These are phyloP conservation scores for Phlyctochytrium planicorne DNA, from an alignment of 192 early-diverging fungal genomes.

Conservation along the genomic window DNA sequence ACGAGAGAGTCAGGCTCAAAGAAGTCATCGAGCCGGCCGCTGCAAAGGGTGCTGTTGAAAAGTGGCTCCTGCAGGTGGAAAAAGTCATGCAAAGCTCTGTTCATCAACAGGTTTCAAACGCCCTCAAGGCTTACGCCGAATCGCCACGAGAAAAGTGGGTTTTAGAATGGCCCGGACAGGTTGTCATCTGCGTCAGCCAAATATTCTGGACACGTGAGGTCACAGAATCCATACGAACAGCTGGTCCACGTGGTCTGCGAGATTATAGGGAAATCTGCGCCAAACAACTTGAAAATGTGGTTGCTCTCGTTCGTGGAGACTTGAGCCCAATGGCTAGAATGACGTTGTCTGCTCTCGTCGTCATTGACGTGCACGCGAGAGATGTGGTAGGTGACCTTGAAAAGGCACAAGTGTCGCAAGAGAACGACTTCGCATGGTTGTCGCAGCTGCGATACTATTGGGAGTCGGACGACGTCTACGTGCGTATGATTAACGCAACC, in stretches of 20 bases:
- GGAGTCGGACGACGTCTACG: constrained; percentile 57
- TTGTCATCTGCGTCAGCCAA: constrained; percentile 61
- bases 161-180: constrained; percentile 58
- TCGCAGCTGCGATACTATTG: constrained; percentile 65
- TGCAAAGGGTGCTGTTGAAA: constrained; percentile 61
- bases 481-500: constrained; percentile 62
- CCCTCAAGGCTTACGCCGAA: constrained; percentile 54
- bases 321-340: constrained; percentile 56
- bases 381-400: constrained; percentile 56
- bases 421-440: constrained; percentile 60
- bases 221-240: constrained; percentile 46
- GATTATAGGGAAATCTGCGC: constrained; percentile 50
- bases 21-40: constrained; percentile 63
- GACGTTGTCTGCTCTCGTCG: constrained; percentile 58
- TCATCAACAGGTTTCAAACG: constrained; percentile 53
- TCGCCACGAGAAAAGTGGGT: constrained; percentile 55
- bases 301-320: constrained; percentile 57
- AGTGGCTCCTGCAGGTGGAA: constrained; percentile 61
- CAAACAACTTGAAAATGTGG: constrained; percentile 52
- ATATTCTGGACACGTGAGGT: constrained; percentile 64
- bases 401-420: constrained; percentile 41
- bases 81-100: constrained; percentile 61
- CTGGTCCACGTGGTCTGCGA: constrained; percentile 41
- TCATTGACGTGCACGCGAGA: constrained; percentile 61
- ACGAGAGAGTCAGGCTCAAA: constrained; percentile 56